Evolutionary conservation across 345 rosid species (phyloP), one percentile per base, ranked within the genome.

Genomic region (Aquilaria sinensis): DNA sequence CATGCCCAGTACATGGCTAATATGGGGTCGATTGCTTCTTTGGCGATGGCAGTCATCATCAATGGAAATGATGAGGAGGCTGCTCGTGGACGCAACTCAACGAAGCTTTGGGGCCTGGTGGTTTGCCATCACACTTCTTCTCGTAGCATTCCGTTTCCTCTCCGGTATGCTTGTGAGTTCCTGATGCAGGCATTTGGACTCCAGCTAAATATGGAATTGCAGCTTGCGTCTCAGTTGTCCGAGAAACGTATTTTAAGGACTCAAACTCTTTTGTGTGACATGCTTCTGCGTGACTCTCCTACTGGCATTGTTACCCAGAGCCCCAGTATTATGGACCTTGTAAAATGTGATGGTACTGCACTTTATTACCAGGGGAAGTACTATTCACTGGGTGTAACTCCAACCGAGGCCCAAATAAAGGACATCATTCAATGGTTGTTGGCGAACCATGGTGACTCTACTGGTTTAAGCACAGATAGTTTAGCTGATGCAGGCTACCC

Each of bases 121-220:
- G 99, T 95, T 74, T 95, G 99, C 61, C 99, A 95, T 70, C 99
- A 95, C 79, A 88, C 99, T 6, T 88, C 96, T 9, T 78, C 96
- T 53, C 78, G 97, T 67, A 83, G 85, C 70, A 89, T 95, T 53
- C 96, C 97, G 0, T 95, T 95, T 66, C 97, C 97, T 13, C 79
- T 91, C 16, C 88, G 99, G 65, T 95, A 95, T 61, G 99, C 97
- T 31, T 95, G 97, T 61, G 99, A 91, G 81, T 95, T 95, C 75
- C 68, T 95, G 12, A 95, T 95, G 99, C 99, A 95, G 70, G 97
- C 97, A 1, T 91, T 95, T 57, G 99, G 97, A 34, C 88, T 95
- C 61, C 99, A 91, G 56, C 68, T 95, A 75, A 95, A 91, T 78
- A 91, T 95, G 99, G 99, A 95, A 67, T 72, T 91, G 85, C 99